phyloP scores from a whole-genome alignment of 257 asterid genomes.

The Primulina eburnea region DNA sequence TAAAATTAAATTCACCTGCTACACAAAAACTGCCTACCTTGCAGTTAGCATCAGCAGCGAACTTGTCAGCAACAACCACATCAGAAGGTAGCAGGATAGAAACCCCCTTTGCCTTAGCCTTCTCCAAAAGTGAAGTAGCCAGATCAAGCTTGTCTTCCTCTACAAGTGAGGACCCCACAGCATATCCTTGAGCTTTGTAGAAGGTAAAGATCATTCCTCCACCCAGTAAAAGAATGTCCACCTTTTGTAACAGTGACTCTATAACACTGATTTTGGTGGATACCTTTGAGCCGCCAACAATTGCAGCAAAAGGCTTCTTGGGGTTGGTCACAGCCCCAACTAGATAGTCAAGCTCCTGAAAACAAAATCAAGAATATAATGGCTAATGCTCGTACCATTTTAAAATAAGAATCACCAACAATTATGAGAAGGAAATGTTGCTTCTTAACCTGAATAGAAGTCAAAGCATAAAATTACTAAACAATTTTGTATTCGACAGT shows the following conservation, averaged over 20 bases:
- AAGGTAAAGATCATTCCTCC: slow-evolving; percentile 54
- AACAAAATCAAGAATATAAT: background rate
- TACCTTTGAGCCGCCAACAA: slow-evolving; percentile 51
- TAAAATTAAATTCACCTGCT: background rate
- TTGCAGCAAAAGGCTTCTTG: slow-evolving; percentile 47
- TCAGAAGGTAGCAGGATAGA: slow-evolving; percentile 45
- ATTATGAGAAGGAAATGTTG: background rate
- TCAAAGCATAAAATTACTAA: background rate
- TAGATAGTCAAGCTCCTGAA: slow-evolving; percentile 46
- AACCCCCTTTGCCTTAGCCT: slow-evolving; percentile 45
- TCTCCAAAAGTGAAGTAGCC: slow-evolving; percentile 42
- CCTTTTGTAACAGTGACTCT: slow-evolving; percentile 42
- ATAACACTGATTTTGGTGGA: slow-evolving; percentile 43
- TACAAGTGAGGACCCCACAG: slow-evolving; percentile 51
- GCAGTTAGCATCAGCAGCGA: slow-evolving; percentile 44
- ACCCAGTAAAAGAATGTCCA: slow-evolving; percentile 39
- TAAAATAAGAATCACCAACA: background rate
- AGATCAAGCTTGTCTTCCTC: slow-evolving; percentile 47
- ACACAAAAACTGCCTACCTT: slow-evolving; percentile 27
- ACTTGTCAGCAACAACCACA: slow-evolving; percentile 44
- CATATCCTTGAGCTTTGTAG: slow-evolving; percentile 47
- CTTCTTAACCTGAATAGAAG: background rate
- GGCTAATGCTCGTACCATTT: background rate
- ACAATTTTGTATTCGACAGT: background rate
- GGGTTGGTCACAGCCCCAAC: slow-evolving; percentile 49